Conservation (phyloP, 2,329 filamentous ascomycete genomes). For the Biscogniauxia sp. region DNA sequence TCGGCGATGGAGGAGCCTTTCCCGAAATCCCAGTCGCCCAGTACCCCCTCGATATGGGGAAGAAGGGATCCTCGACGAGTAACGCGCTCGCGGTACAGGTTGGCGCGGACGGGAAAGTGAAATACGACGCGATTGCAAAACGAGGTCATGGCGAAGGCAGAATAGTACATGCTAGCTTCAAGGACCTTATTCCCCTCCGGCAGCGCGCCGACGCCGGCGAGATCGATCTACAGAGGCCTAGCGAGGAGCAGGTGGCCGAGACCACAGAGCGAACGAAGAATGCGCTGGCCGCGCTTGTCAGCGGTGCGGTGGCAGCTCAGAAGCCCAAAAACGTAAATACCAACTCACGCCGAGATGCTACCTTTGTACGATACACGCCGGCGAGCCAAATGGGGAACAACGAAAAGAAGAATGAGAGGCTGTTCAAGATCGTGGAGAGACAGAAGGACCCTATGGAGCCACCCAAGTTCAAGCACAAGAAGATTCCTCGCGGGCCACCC, state of each 20-base stretch:
- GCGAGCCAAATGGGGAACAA: slow-evolving; percentile 94
- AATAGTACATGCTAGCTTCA: slow-evolving; percentile 93
- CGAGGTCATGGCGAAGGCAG: slow-evolving; percentile 82
- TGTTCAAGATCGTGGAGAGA: slow-evolving; percentile 96
- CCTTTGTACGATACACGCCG: slow-evolving; percentile 93
- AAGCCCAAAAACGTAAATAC: slow-evolving; percentile 94
- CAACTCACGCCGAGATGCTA: slow-evolving; percentile 77
- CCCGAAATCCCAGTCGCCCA: slow-evolving; percentile 92
- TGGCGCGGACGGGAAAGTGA: slow-evolving; percentile 86
- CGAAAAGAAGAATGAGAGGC: slow-evolving; percentile 84
- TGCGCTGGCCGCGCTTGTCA: slow-evolving; percentile 78
- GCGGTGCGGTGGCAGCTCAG: slow-evolving; percentile 83
- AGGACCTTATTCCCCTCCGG: slow-evolving; percentile 89
- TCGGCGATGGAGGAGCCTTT: slow-evolving; percentile 93
- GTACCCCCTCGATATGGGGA: slow-evolving; percentile 93
- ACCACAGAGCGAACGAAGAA: slow-evolving; percentile 87
- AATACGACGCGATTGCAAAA: slow-evolving; percentile 91
- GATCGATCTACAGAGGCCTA: slow-evolving; percentile 80
- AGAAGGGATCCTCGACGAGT: slow-evolving; percentile 68
- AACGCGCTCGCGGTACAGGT: slow-evolving; percentile 94
- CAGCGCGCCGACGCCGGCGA: slow-evolving; percentile 93
- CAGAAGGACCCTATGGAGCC: slow-evolving; percentile 92
- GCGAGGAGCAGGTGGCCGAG: slow-evolving; percentile 76
- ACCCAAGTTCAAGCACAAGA: slow-evolving; percentile 98
- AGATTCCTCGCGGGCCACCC: slow-evolving; percentile 89